phyloP scores from a whole-genome alignment of 805 yeast genomes.

The Lipomyces starkeyi region DNA sequence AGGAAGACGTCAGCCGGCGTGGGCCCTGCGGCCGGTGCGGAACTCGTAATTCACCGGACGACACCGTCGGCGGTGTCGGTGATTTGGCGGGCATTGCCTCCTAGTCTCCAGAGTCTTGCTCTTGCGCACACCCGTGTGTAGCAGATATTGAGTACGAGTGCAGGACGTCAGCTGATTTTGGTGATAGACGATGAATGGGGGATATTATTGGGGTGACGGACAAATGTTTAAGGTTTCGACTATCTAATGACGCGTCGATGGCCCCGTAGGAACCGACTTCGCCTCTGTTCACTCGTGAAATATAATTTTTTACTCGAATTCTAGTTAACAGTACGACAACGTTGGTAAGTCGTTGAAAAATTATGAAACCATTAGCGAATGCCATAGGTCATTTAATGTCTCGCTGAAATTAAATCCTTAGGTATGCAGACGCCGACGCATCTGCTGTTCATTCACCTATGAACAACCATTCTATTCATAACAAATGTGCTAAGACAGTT shows the following conservation, averaged over 20 bases:
- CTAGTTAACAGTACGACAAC: background rate
- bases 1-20: constrained; percentile 25
- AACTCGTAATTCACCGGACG: background rate
- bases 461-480: background rate
- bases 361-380: too few relatives aligned
- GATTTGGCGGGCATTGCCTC: constrained; percentile 4
- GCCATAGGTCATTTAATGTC: too few relatives aligned
- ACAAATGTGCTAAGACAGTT: background rate
- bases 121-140: background rate
- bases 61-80: constrained; percentile 5
- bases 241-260: background rate
- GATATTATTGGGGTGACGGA: too few relatives aligned
- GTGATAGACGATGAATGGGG: background rate
- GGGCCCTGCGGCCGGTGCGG: constrained; percentile 1
- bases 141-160: background rate
- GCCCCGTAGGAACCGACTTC: background rate
- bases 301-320: too few relatives aligned
- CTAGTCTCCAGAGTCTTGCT: background rate
- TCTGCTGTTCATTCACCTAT: too few relatives aligned
- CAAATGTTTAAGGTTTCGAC: background rate
- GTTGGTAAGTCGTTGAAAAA: background rate
- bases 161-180: background rate
- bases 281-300: background rate
- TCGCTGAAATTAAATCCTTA: too few relatives aligned
- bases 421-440: too few relatives aligned